A percentile compares a stretch with the other conserved stretches of the same genome.
These are phyloP conservation scores for Pseudocercospora fijiensis DNA, from an alignment of 2,329 filamentous ascomycete species.

Conservation along the genomic window DNA sequence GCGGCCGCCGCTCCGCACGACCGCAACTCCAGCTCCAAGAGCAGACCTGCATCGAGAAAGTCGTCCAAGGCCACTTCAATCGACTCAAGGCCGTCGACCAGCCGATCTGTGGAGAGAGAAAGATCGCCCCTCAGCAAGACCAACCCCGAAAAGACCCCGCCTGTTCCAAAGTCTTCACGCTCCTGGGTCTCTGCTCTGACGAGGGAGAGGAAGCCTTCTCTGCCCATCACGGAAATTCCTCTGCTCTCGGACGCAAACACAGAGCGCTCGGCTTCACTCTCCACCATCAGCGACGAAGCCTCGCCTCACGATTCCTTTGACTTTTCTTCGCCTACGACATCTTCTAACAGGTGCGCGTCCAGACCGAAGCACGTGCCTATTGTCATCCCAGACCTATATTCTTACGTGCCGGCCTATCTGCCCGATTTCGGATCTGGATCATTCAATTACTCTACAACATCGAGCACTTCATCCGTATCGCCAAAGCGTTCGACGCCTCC, in stretches of 20 bases:
- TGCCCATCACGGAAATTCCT: slow-evolving; percentile 13
- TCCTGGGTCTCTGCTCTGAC: slow-evolving; percentile 25
- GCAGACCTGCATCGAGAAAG: slow-evolving; percentile 17
- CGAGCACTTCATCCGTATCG: slow-evolving; percentile 18
- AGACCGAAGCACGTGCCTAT: slow-evolving; percentile 48
- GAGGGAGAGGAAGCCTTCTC: slow-evolving; percentile 18
- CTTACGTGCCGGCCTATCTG: slow-evolving; percentile 23
- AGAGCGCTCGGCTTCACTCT: slow-evolving; percentile 16
- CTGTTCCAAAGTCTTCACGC: slow-evolving; percentile 19
- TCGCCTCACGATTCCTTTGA: slow-evolving; percentile 30
- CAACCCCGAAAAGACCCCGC: slow-evolving; percentile 19
- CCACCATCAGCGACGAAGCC: slow-evolving; percentile 12
- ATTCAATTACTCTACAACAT: slow-evolving; percentile 18
- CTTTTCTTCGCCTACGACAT: slow-evolving; percentile 13
- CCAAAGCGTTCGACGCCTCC: slow-evolving; percentile 5
- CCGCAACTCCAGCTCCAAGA: slow-evolving; percentile 14
- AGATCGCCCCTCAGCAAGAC: slow-evolving; percentile 15
- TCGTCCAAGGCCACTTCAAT: slow-evolving; percentile 15
- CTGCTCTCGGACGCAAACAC: not conserved
- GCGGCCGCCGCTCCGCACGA: slow-evolving; percentile 22
- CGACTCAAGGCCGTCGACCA: slow-evolving; percentile 15
- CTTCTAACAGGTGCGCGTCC: slow-evolving; percentile 17
- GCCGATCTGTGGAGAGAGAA: slow-evolving; percentile 21
- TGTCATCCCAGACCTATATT: slow-evolving; percentile 42
- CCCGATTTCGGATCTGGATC: slow-evolving; percentile 20